phyloP scores from a whole-genome alignment of 192 early-diverging fungal species.

The Polychytrium aggregatum region DNA sequence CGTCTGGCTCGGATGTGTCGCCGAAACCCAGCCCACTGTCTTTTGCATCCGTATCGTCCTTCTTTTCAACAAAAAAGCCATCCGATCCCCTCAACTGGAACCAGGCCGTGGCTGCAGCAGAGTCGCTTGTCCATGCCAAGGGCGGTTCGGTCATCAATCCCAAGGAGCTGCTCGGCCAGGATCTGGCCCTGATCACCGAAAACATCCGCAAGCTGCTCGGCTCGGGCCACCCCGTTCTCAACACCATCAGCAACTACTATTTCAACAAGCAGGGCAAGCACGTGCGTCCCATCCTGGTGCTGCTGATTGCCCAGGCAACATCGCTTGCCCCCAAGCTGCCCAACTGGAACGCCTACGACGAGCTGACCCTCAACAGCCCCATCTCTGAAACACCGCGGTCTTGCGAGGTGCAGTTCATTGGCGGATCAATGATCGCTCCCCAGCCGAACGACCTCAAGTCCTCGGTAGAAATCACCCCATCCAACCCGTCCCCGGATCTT shows the following conservation, averaged over 20 bases:
- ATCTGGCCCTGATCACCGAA: conserved; percentile 72
- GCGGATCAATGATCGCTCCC: too few relatives aligned
- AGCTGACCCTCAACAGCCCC: background rate
- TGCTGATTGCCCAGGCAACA: conserved; percentile 81
- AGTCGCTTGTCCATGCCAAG: conserved; percentile 17
- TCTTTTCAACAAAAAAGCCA: too few relatives aligned
- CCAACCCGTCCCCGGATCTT: too few relatives aligned
- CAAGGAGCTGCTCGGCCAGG: conserved; percentile 64
- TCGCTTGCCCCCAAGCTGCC: conserved; percentile 10
- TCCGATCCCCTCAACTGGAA: conserved; percentile 17
- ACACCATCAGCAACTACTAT: conserved; percentile 84
- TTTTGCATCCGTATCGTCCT: too few relatives aligned
- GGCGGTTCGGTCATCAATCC: conserved; percentile 51
- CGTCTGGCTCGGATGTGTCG: too few relatives aligned
- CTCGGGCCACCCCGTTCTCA: conserved; percentile 78
- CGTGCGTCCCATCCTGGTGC: conserved; percentile 82
- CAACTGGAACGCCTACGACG: background rate
- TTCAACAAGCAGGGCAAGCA: conserved; percentile 80
- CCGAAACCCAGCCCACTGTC: too few relatives aligned
- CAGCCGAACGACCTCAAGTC: too few relatives aligned
- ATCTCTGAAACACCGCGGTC: too few relatives aligned
- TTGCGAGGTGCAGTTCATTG: too few relatives aligned
- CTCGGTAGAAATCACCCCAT: too few relatives aligned
- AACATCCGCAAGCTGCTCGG: conserved; percentile 78
- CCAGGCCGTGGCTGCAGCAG: conserved; percentile 14